phyloP scores from a whole-genome alignment of 1,284 basidiomycete species.

The Fomitiporia mediterranea region DNA sequence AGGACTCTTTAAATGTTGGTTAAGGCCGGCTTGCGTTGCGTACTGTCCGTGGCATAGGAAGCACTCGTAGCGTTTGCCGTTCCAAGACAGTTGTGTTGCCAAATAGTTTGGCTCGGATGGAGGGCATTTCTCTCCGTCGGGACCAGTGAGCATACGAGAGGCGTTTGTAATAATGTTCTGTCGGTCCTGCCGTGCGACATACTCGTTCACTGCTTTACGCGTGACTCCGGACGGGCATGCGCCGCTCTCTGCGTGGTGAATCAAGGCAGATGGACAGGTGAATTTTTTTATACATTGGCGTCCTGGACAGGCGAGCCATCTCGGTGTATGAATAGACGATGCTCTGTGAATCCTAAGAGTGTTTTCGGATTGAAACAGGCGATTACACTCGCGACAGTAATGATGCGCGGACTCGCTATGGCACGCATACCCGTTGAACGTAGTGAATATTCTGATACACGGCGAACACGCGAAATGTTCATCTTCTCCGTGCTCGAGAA shows the following conservation, averaged over 20 bases:
- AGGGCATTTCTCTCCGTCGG: conserved; percentile 12
- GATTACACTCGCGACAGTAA: conserved; percentile 44
- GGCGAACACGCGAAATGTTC: conserved; percentile 33
- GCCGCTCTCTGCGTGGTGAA: conserved; percentile 32
- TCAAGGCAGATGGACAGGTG: conserved; percentile 29
- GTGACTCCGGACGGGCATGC: conserved; percentile 30
- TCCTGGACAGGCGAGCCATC: conserved; percentile 25
- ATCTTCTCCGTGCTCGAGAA: conserved; percentile 22
- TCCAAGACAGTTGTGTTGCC: conserved; percentile 35
- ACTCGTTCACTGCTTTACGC: conserved; percentile 28
- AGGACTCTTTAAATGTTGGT: conserved; percentile 33
- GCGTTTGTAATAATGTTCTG: conserved; percentile 32
- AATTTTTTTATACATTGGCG: conserved; percentile 27
- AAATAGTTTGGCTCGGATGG: conserved; percentile 18
- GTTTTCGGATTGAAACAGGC: conserved; percentile 33
- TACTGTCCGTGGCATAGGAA: conserved; percentile 34
- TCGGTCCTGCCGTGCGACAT: conserved; percentile 26
- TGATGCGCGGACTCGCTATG: conserved; percentile 46
- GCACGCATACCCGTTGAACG: conserved; percentile 35
- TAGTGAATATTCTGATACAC: conserved; percentile 31
- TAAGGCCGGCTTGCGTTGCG: conserved; percentile 27
- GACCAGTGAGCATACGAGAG: conserved; percentile 25
- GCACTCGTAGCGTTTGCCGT: conserved; percentile 36
- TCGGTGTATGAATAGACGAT: conserved; percentile 26
- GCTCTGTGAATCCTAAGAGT: conserved; percentile 26